Percentiles rank a stretch among this genome's conserved stretches.
Evolutionary conservation across 306 rosid genomes (phyloP).

Genomic region (Fagus sylvatica): DNA sequence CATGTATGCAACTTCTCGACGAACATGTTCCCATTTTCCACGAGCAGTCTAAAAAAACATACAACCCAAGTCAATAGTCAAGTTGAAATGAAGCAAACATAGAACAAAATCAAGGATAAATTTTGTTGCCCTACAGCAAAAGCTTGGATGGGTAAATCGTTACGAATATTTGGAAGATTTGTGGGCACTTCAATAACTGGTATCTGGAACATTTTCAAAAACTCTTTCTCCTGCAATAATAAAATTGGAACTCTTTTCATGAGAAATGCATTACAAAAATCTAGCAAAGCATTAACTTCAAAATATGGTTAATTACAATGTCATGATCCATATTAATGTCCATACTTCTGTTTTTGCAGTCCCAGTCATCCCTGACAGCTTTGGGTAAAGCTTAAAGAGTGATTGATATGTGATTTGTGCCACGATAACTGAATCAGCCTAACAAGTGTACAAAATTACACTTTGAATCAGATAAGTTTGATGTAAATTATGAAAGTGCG

Average conservation of each 20-base stretch:
- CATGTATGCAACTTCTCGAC: slow-evolving; percentile 88
- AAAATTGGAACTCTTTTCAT: slow-evolving; percentile 11
- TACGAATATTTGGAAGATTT: slow-evolving; percentile 85
- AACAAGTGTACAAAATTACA: slow-evolving; percentile 33
- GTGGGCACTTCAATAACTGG: slow-evolving; percentile 99
- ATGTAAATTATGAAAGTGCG: slow-evolving; percentile 7
- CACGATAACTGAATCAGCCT: slow-evolving; percentile 98
- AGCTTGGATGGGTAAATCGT: slow-evolving; percentile 95
- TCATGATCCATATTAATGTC: slow-evolving; percentile 25
- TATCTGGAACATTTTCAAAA: slow-evolving; percentile 84
- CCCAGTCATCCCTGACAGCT: slow-evolving; percentile 98
- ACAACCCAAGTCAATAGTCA: slow-evolving; percentile 26
- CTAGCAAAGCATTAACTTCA: slow-evolving; percentile 17
- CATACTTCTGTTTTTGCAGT: slow-evolving; percentile 97
- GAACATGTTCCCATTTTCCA: slow-evolving; percentile 96
- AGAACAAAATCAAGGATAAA: slow-evolving; percentile 16
- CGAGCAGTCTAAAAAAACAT: slow-evolving; percentile 68
- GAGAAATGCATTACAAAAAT: slow-evolving; percentile 21
- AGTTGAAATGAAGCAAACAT: slow-evolving; percentile 11
- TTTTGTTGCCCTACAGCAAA: slow-evolving; percentile 69
- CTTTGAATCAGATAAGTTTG: slow-evolving; percentile 28
- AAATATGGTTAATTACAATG: slow-evolving; percentile 19
- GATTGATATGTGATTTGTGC: slow-evolving; percentile 99
- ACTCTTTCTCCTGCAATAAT: slow-evolving; percentile 88
- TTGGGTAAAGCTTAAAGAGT: slow-evolving; percentile 94